These are phyloP conservation scores for Aspergillus leporis DNA, from an alignment of 495 filamentous ascomycete genomes.

Conservation along the genomic window DNA sequence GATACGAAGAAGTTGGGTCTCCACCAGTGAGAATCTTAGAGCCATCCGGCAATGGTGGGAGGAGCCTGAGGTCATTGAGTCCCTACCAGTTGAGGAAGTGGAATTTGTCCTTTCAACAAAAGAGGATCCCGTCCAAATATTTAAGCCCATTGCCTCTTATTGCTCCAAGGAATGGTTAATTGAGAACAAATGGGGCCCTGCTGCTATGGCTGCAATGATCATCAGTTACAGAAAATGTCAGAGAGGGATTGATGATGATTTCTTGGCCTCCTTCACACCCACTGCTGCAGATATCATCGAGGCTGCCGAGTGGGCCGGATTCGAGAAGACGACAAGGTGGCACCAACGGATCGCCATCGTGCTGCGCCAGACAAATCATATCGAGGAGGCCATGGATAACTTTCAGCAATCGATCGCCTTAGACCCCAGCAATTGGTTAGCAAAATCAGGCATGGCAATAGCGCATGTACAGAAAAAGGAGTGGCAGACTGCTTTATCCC, in stretches of 20 bases:
- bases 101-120: too few relatives aligned
- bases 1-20: too few relatives aligned
- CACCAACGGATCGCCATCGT: conserved; percentile 7
- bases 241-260: conserved; percentile 2
- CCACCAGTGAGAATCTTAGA: too few relatives aligned
- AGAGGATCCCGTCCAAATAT: conserved; percentile 6
- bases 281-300: conserved; percentile 9
- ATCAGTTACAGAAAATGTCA: background rate
- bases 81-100: too few relatives aligned
- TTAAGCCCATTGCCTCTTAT: conserved; percentile 5
- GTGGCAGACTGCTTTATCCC: conserved; percentile 7
- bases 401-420: conserved; percentile 5
- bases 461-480: background rate
- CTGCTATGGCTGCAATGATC: background rate
- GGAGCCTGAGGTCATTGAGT: too few relatives aligned
- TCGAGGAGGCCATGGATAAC: conserved; percentile 4
- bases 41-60: too few relatives aligned
- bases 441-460: conserved; percentile 3
- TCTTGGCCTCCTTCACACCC: background rate
- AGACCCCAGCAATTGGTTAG: background rate
- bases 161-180: conserved; percentile 9
- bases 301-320: conserved; percentile 8
- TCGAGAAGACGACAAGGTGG: conserved; percentile 9
- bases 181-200: conserved; percentile 1
- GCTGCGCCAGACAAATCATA: conserved; percentile 4